Percentiles rank a stretch among this genome's conserved stretches.
These are phyloP conservation scores for Bacterosira constricta DNA, from an alignment of 108 stramenopile genomes.

Conservation along the genomic window DNA sequence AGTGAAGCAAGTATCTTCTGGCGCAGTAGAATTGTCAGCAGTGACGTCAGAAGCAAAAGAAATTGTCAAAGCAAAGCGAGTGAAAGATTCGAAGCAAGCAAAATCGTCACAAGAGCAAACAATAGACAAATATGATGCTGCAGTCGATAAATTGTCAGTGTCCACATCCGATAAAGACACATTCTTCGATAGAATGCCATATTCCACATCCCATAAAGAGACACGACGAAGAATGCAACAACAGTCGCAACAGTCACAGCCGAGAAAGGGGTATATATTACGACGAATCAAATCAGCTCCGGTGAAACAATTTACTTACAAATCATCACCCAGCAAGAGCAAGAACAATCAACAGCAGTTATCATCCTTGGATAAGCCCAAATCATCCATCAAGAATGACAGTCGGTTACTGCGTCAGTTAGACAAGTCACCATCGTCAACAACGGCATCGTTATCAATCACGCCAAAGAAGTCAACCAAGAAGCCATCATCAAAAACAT, in stretches of 20 bases:
- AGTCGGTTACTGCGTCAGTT: not conserved
- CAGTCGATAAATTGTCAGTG: too few relatives aligned
- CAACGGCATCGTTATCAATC: not conserved
- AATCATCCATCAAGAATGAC: not conserved
- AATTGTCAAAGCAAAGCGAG: too few relatives aligned
- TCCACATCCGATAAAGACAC: too few relatives aligned
- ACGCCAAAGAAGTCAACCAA: not conserved
- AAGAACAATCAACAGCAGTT: too few relatives aligned
- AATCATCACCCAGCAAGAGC: not conserved
- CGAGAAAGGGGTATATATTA: not conserved
- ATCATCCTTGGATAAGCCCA: not conserved
- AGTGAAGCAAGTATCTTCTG: too few relatives aligned
- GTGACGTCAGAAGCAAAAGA: too few relatives aligned
- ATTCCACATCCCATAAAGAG: too few relatives aligned
- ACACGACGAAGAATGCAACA: not conserved
- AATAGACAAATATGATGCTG: too few relatives aligned
- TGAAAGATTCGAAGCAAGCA: too few relatives aligned
- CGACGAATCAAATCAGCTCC: constrained; percentile 22
- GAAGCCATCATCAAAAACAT: not conserved
- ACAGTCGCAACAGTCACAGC: not conserved
- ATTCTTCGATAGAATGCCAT: too few relatives aligned
- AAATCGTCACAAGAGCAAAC: too few relatives aligned
- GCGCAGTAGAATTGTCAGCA: too few relatives aligned
- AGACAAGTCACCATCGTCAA: not conserved
- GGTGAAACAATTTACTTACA: not conserved